Conservation (phyloP, 140 eudicot genomes). For the Ambrosia hybrid region DNA sequence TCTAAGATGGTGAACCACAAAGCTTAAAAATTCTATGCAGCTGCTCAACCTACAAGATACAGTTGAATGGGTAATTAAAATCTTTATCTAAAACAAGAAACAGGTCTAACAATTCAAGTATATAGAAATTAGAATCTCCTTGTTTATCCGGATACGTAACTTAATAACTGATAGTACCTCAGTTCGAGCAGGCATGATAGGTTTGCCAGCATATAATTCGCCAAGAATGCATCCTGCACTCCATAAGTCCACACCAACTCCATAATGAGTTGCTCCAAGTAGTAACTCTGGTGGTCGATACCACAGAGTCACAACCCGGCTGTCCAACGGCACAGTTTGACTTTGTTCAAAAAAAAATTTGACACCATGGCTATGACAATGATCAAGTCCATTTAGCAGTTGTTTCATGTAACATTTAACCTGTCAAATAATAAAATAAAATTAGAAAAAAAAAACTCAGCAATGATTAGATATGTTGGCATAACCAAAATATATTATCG, state of each 20-base stretch:
- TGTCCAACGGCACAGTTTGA: conserved; percentile 55
- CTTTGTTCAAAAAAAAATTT: conserved; percentile 48
- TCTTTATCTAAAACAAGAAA: neutral
- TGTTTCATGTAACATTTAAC: conserved; percentile 89
- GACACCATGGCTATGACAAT: conserved; percentile 80
- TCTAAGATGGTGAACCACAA: conserved; percentile 92
- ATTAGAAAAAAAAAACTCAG: neutral
- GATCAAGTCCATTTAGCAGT: conserved; percentile 77
- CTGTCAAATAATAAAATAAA: conserved; percentile 28
- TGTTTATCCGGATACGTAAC: neutral
- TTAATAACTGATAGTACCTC: conserved; percentile 48
- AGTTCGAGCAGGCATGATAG: conserved; percentile 94
- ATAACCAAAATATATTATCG: neutral
- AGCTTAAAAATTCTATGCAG: conserved; percentile 90
- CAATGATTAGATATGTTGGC: conserved; percentile 5
- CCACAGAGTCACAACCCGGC: conserved; percentile 95
- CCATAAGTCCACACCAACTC: conserved; percentile 86
- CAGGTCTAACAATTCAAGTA: neutral
- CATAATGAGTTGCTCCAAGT: conserved; percentile 80
- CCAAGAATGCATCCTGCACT: conserved; percentile 96
- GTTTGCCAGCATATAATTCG: conserved; percentile 80
- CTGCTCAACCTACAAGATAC: conserved; percentile 69
- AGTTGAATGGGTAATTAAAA: neutral
- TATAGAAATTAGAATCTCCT: too few relatives aligned
- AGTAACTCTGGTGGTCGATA: conserved; percentile 91